These are phyloP conservation scores for Limtongozyma cylindracea DNA, from an alignment of 805 yeast genomes.

Conservation along the genomic window DNA sequence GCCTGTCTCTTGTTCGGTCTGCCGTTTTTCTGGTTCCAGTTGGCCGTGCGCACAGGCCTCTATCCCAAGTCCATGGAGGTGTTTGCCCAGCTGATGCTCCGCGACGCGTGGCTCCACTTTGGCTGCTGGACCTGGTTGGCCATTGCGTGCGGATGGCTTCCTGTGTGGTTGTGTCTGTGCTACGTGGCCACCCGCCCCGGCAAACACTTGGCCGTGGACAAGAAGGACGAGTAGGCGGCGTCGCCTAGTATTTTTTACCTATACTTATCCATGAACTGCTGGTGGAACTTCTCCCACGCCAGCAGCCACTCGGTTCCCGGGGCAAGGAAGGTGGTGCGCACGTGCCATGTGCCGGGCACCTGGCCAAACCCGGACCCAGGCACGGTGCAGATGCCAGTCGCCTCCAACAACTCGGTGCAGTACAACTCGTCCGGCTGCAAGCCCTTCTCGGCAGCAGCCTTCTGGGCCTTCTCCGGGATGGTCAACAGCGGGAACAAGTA, in stretches of 20 bases:
- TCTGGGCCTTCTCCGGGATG: conserved; percentile 35
- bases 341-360: conserved; percentile 66
- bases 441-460: no score
- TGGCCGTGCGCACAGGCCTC: no score
- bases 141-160: conserved; percentile 53
- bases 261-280: conserved; percentile 35
- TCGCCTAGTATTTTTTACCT: conserved; percentile 2
- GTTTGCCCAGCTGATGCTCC: conserved; percentile 18
- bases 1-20: conserved; percentile 18
- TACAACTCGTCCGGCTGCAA: conserved; percentile 68
- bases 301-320: conserved; percentile 84
- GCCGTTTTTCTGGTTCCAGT: no score
- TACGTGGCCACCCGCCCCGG: conserved; percentile 7
- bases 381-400: conserved; percentile 89
- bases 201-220: conserved; percentile 1
- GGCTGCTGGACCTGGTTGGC: conserved; percentile 78
- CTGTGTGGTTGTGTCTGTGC: conserved; percentile 36
- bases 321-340: conserved; percentile 91
- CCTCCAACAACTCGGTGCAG: conserved; percentile 60
- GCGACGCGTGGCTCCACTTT: conserved; percentile 38
- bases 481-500: conserved; percentile 69
- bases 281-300: conserved; percentile 60
- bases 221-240: conserved; percentile 1
- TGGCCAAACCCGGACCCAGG: conserved; percentile 98
- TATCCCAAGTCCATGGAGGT: no score